A percentile compares a stretch with the other conserved stretches of the same genome.
Conservation (phyloP, 2,329 filamentous ascomycete genomes). For the Podosphaera fusca region DNA sequence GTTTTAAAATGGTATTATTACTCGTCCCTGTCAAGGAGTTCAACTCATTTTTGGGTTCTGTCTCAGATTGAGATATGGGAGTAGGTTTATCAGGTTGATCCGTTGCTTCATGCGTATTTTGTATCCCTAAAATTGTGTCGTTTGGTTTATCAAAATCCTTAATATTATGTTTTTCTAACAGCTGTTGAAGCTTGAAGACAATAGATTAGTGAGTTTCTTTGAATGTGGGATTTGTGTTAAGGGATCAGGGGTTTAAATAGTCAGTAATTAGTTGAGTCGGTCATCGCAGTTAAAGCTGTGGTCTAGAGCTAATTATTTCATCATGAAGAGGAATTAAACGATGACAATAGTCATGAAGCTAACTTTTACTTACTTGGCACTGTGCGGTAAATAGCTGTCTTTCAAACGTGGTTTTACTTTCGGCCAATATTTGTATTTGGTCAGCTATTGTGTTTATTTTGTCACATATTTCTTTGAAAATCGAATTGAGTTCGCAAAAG, state of each 20-base stretch:
- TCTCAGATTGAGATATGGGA: too few relatives aligned
- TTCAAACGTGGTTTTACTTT: slow-evolving; percentile 40
- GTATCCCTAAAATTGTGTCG: too few relatives aligned
- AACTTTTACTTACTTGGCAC: slow-evolving; percentile 30
- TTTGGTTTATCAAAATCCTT: too few relatives aligned
- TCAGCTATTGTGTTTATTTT: slow-evolving; percentile 23
- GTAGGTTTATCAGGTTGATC: too few relatives aligned
- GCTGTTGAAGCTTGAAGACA: too few relatives aligned
- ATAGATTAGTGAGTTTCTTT: neutral
- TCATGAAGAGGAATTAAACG: slow-evolving; percentile 16
- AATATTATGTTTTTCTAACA: too few relatives aligned
- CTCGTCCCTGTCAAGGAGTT: too few relatives aligned
- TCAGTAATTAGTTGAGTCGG: slow-evolving; percentile 34
- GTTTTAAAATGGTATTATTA: too few relatives aligned
- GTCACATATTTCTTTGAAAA: too few relatives aligned
- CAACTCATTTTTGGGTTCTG: too few relatives aligned
- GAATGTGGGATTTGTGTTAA: neutral
- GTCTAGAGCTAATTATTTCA: slow-evolving; percentile 58
- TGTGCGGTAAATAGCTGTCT: slow-evolving; percentile 44
- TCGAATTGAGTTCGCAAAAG: too few relatives aligned
- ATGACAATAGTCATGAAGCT: neutral
- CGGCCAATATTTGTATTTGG: slow-evolving; percentile 38
- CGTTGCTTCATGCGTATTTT: too few relatives aligned
- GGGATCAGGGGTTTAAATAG: slow-evolving; percentile 17
- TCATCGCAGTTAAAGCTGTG: slow-evolving; percentile 43